Conservation (phyloP, 352 stramenopile genomes). For the Phytophthora podocarpi region DNA sequence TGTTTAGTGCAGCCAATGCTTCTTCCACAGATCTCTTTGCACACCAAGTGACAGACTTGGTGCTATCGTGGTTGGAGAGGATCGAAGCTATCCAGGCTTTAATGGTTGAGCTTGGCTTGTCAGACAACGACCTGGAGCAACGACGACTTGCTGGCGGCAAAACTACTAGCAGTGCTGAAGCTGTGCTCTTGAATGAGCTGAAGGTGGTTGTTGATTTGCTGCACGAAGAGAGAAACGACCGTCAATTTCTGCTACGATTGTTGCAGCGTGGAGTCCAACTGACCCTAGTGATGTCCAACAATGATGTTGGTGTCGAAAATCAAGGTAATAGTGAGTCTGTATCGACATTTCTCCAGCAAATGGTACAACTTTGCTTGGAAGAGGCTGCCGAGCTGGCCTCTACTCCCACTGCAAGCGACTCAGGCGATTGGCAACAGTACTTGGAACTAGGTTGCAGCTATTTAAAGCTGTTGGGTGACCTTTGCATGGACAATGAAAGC, state of each 20-base stretch:
- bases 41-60: conserved; percentile 54
- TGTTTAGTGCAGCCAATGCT: conserved; percentile 38
- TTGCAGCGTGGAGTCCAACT: conserved; percentile 69
- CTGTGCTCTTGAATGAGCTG: conserved; percentile 61
- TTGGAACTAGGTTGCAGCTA: conserved; percentile 57
- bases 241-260: conserved; percentile 55
- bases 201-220: conserved; percentile 74
- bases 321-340: conserved; percentile 8
- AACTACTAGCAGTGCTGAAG: conserved; percentile 34
- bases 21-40: conserved; percentile 44
- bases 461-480: conserved; percentile 46
- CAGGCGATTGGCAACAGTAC: conserved; percentile 27
- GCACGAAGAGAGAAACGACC: conserved; percentile 59
- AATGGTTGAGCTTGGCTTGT: conserved; percentile 64
- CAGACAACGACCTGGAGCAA: conserved; percentile 61
- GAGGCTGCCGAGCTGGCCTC: conserved; percentile 23
- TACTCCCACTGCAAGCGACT: neutral
- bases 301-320: neutral
- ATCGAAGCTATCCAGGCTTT: conserved; percentile 63
- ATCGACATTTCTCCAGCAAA: conserved; percentile 38
- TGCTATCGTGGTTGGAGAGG: conserved; percentile 52
- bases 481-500: conserved; percentile 26
- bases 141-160: conserved; percentile 44
- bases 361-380: conserved; percentile 43
- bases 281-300: conserved; percentile 30